Conservation (phyloP, 108 stramenopile genomes). For the Skeletonema menzelii region DNA sequence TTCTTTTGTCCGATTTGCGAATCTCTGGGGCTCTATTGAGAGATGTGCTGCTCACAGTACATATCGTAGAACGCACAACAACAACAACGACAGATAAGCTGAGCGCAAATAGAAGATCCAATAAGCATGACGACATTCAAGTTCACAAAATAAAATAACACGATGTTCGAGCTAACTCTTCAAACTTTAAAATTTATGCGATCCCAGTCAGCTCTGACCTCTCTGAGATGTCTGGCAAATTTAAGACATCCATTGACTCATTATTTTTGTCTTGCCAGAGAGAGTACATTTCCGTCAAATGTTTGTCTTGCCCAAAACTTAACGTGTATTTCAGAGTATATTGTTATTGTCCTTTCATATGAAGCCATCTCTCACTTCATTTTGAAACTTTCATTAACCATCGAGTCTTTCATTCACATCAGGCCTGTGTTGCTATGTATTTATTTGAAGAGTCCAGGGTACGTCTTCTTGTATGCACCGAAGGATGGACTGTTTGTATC, state of each 20-base stretch:
- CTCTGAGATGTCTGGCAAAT: neutral
- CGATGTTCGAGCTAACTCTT: neutral
- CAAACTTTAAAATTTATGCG: neutral
- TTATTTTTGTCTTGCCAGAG: neutral
- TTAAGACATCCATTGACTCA: neutral
- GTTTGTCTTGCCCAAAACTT: neutral
- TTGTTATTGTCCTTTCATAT: neutral
- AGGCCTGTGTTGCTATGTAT: neutral
- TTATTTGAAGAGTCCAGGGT: conserved; percentile 82
- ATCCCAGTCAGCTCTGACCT: neutral
- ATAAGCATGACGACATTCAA: neutral
- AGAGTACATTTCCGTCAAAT: neutral
- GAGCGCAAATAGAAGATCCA: too few relatives aligned
- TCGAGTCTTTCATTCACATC: neutral
- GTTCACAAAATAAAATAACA: neutral
- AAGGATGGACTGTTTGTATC: conserved; percentile 81
- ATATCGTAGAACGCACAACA: too few relatives aligned
- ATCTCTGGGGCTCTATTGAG: too few relatives aligned
- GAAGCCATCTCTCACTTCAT: neutral
- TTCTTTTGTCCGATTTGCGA: too few relatives aligned
- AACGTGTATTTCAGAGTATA: neutral
- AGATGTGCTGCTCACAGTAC: too few relatives aligned
- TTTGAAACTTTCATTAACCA: neutral
- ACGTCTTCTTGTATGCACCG: conserved; percentile 80
- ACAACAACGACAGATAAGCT: too few relatives aligned